Conservation (phyloP, 371 early-diverging fungal genomes). For the Zychaea mexicana region DNA sequence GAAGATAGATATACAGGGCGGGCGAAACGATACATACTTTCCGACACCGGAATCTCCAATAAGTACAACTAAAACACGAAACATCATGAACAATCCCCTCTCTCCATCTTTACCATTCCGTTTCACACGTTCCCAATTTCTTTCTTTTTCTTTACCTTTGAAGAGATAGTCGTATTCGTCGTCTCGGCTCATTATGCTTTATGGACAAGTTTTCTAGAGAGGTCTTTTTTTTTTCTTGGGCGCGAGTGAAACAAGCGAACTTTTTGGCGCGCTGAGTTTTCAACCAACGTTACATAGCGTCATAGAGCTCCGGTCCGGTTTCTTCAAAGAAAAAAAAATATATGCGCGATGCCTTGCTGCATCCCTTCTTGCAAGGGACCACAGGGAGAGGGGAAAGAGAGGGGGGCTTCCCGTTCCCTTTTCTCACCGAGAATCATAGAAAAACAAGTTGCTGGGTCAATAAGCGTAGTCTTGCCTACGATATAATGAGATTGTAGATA, state of each 20-base stretch:
- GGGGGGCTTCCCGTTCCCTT: too few species aligned
- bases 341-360: too few species aligned
- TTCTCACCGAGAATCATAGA: too few species aligned
- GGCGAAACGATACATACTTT: slow-evolving; percentile 50
- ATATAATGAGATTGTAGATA: too few species aligned
- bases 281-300: not conserved
- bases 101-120: not conserved
- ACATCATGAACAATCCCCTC: not conserved
- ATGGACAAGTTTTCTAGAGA: not conserved
- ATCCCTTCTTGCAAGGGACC: too few species aligned
- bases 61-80: slow-evolving; percentile 91
- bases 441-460: too few species aligned
- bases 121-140: not conserved
- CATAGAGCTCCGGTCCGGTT: not conserved
- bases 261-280: not conserved
- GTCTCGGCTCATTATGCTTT: slow-evolving; percentile 76
- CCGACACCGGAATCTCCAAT: slow-evolving; percentile 99
- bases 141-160: slow-evolving; percentile 68
- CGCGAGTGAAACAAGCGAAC: not conserved
- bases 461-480: too few species aligned
- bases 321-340: too few species aligned
- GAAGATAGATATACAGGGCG: not conserved
- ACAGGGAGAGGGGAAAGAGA: too few species aligned
- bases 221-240: not conserved
- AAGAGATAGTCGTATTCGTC: slow-evolving; percentile 97